Conservation (phyloP, 139 green algal species). For the Chlorella vulgaris region DNA sequence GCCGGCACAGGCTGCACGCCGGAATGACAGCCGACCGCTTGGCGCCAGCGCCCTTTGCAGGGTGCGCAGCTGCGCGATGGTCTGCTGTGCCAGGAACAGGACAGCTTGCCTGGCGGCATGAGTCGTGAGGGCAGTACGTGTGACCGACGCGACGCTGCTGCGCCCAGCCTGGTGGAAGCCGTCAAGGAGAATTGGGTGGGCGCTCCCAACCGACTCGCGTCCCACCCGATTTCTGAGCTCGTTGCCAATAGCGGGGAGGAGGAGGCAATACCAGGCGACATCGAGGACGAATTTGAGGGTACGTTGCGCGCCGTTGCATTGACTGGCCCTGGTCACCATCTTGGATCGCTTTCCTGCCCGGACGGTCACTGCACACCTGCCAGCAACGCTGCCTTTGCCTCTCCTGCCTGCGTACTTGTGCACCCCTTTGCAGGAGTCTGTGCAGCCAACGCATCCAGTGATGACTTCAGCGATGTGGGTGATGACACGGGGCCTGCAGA, state of each 20-base stretch:
- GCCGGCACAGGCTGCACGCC: not conserved
- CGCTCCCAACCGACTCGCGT: too few relatives aligned
- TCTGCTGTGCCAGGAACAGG: conserved; percentile 14
- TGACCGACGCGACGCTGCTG: not conserved
- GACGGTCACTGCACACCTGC: too few relatives aligned
- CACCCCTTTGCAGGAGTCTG: not conserved
- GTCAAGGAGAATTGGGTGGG: conserved; percentile 10
- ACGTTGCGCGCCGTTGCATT: not conserved
- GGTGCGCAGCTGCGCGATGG: not conserved
- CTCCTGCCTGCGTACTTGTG: not conserved
- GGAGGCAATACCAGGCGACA: not conserved
- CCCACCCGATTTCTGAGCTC: too few relatives aligned
- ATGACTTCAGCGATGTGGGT: conserved; percentile 60
- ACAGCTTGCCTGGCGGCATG: conserved; percentile 4
- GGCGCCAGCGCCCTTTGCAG: not conserved
- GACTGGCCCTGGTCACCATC: not conserved
- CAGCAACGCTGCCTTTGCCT: not conserved
- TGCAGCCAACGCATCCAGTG: conserved; percentile 9
- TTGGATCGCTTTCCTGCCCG: too few relatives aligned
- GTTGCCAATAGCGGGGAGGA: too few relatives aligned
- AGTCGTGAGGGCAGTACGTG: conserved; percentile 19
- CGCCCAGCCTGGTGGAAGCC: not conserved
- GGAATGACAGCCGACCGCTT: not conserved
- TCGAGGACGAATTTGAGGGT: conserved; percentile 18
- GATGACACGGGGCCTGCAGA: conserved; percentile 29